Evolutionary conservation across 2,329 filamentous ascomycete species (phyloP).

Genomic region (Colletotrichum eremochloae): DNA sequence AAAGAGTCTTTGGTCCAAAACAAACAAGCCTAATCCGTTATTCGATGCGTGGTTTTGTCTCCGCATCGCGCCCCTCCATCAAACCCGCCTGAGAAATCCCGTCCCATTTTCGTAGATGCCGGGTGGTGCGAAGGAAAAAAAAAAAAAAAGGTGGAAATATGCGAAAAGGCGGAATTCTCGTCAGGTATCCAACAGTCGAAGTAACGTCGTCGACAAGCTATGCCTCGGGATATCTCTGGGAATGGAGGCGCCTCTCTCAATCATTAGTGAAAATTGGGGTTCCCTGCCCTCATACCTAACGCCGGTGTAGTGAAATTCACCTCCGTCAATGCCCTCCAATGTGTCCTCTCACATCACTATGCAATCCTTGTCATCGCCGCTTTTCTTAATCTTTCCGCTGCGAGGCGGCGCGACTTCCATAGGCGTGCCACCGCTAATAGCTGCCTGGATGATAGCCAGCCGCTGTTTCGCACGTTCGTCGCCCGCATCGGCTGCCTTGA

Average conservation of each 20-base stretch:
- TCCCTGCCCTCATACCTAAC: constrained; percentile 30
- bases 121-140: constrained; percentile 16
- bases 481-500: constrained; percentile 91
- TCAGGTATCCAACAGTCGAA: constrained; percentile 32
- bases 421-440: constrained; percentile 73
- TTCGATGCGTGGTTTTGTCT: constrained; percentile 16
- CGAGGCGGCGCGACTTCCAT: constrained; percentile 69
- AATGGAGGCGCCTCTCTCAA: constrained; percentile 19
- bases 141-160: constrained; percentile 12
- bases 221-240: background rate
- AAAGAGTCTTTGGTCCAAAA: constrained; percentile 21
- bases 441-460: constrained; percentile 86
- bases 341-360: constrained; percentile 66
- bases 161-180: constrained; percentile 19
- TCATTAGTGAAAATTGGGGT: constrained; percentile 41
- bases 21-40: constrained; percentile 16
- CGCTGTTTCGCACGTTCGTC: constrained; percentile 91
- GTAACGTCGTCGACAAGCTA: constrained; percentile 3
- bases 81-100: constrained; percentile 8
- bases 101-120: constrained; percentile 28
- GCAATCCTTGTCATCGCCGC: constrained; percentile 67
- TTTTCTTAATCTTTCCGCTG: constrained; percentile 65
- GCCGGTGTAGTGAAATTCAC: constrained; percentile 23
- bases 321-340: constrained; percentile 5
- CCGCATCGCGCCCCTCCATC: constrained; percentile 12